Conservation (phyloP, 169 alveolate genomes). For the Cryptosporidium muris region DNA sequence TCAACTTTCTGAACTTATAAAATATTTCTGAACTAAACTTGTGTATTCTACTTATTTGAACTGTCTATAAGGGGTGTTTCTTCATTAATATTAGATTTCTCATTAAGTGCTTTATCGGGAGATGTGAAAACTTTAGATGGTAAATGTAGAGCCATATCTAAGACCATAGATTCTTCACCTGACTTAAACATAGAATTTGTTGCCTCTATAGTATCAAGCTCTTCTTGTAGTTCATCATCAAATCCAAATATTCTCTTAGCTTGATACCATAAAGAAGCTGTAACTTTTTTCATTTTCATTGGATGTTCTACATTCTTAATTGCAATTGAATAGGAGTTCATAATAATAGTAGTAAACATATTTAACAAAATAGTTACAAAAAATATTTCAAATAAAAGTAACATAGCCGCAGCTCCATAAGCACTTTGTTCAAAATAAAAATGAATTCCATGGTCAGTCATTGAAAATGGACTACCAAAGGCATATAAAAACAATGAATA, state of each 20-base stretch:
- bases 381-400: slow-evolving; percentile 50
- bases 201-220: slow-evolving; percentile 52
- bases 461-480: slow-evolving; percentile 63
- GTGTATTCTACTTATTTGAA: too few species aligned
- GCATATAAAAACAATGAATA: slow-evolving; percentile 57
- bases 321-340: slow-evolving; percentile 67
- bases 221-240: slow-evolving; percentile 50
- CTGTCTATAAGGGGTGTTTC: slow-evolving; percentile 29
- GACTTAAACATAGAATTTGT: slow-evolving; percentile 23
- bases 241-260: slow-evolving; percentile 64
- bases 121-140: slow-evolving; percentile 6
- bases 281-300: slow-evolving; percentile 66
- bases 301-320: slow-evolving; percentile 53
- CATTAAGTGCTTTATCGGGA: slow-evolving; percentile 9
- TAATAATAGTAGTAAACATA: slow-evolving; percentile 69
- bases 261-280: slow-evolving; percentile 70
- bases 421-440: slow-evolving; percentile 65
- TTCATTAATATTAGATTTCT: background rate
- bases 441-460: slow-evolving; percentile 39
- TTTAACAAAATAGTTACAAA: slow-evolving; percentile 49
- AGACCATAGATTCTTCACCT: slow-evolving; percentile 62
- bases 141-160: slow-evolving; percentile 70
- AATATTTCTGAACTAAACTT: too few species aligned
- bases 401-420: slow-evolving; percentile 70
- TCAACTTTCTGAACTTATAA: too few species aligned